These are phyloP conservation scores for Clitopilus passeckerianus DNA, from an alignment of 768 basidiomycete species.

Conservation along the genomic window DNA sequence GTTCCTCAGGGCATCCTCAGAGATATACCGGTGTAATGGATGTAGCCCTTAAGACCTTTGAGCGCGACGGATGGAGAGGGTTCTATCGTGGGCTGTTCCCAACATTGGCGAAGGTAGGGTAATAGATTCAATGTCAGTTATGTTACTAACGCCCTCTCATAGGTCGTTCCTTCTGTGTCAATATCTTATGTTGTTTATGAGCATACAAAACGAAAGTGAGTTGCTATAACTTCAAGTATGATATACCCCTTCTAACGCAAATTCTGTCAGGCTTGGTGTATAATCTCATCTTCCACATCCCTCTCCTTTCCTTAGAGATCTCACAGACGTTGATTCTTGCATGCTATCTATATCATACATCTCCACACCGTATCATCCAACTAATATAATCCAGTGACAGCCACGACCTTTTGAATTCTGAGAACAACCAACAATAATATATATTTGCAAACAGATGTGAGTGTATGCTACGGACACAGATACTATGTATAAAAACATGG, in stretches of 20 bases:
- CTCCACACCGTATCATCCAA: neutral
- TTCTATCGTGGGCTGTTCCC: constrained; percentile 93
- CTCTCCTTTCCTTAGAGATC: constrained; percentile 4
- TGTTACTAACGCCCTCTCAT: constrained; percentile 5
- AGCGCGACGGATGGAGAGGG: constrained; percentile 86
- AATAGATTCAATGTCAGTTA: neutral
- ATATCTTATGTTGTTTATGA: constrained; percentile 97
- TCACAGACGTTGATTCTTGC: constrained; percentile 6
- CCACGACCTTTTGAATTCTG: neutral
- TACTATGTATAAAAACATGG: neutral
- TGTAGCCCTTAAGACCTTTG: constrained; percentile 75
- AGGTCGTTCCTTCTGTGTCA: constrained; percentile 95
- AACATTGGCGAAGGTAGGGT: constrained; percentile 80
- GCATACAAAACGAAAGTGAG: constrained; percentile 74
- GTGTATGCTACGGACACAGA: neutral
- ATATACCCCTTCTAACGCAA: constrained; percentile 8
- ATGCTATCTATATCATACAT: constrained; percentile 1
- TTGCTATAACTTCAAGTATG: constrained; percentile 7
- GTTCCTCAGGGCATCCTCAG: constrained; percentile 92
- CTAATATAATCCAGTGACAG: neutral
- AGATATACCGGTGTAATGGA: constrained; percentile 86
- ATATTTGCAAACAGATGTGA: neutral
- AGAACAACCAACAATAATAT: neutral
- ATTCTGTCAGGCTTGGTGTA: constrained; percentile 51
- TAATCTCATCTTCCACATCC: constrained; percentile 25